These are phyloP conservation scores for Globisporangium paroecandrum DNA, from an alignment of 352 stramenopile species.

Conservation along the genomic window DNA sequence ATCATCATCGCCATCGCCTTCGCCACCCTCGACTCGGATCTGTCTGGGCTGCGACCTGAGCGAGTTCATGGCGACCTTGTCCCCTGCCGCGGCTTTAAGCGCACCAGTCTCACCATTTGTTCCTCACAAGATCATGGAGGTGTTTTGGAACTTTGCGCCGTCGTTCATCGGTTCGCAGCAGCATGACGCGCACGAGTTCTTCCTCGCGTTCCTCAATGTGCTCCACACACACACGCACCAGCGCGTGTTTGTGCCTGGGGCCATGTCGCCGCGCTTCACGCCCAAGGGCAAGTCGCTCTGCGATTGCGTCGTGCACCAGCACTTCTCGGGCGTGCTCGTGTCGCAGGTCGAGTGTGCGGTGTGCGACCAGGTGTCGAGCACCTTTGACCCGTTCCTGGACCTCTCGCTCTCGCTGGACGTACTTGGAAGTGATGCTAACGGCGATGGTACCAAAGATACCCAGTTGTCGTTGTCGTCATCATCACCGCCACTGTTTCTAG, in stretches of 20 bases:
- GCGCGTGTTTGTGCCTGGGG: slow-evolving; percentile 34
- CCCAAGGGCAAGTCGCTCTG: slow-evolving; percentile 54
- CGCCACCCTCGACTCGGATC: slow-evolving; percentile 16
- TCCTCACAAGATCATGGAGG: slow-evolving; percentile 57
- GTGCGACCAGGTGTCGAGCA: slow-evolving; percentile 48
- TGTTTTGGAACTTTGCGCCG: slow-evolving; percentile 50
- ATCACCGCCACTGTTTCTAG: slow-evolving; percentile 24
- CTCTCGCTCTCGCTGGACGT: slow-evolving; percentile 58
- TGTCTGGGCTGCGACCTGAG: slow-evolving; percentile 66
- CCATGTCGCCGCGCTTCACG: slow-evolving; percentile 56
- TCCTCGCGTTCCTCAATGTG: slow-evolving; percentile 58
- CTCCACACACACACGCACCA: slow-evolving; percentile 60
- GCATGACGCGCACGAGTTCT: slow-evolving; percentile 76
- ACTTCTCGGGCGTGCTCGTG: slow-evolving; percentile 60
- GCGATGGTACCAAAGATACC: not conserved
- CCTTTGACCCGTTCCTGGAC: slow-evolving; percentile 72
- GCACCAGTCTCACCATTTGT: slow-evolving; percentile 39
- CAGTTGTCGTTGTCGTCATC: not conserved
- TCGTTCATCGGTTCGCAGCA: slow-evolving; percentile 59
- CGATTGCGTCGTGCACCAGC: slow-evolving; percentile 68
- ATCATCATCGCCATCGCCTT: slow-evolving; percentile 12
- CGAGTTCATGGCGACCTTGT: slow-evolving; percentile 36
- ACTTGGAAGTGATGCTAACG: slow-evolving; percentile 5
- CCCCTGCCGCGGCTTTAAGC: slow-evolving; percentile 16
- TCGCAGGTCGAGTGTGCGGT: slow-evolving; percentile 58